phyloP scores from a whole-genome alignment of 768 basidiomycete genomes.

The Mycena metata region DNA sequence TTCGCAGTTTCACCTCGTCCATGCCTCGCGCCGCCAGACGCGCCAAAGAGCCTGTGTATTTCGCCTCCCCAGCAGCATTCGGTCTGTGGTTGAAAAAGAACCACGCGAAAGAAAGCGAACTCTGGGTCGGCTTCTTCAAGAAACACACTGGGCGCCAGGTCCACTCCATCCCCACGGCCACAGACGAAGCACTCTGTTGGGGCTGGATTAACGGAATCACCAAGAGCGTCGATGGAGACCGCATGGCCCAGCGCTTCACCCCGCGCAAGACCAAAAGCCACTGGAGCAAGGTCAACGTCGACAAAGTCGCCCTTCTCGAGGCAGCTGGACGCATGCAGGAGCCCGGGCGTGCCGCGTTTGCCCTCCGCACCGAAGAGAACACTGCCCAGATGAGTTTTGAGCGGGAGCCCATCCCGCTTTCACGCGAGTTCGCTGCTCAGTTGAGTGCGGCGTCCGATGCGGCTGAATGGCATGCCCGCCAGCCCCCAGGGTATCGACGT shows the following conservation, averaged over 20 bases:
- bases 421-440: constrained; percentile 4
- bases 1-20: background rate
- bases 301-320: constrained; percentile 22
- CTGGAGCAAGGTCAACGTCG: constrained; percentile 33
- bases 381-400: constrained; percentile 31
- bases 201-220: constrained; percentile 28
- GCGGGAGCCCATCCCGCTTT: constrained; percentile 19
- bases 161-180: constrained; percentile 11
- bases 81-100: constrained; percentile 10
- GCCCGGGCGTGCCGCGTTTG: constrained; percentile 29
- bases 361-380: constrained; percentile 27
- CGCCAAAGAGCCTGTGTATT: constrained; percentile 10
- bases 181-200: constrained; percentile 31
- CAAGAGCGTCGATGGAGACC: constrained; percentile 25
- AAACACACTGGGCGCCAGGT: constrained; percentile 25
- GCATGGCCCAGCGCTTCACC: constrained; percentile 29
- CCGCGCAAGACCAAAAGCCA: constrained; percentile 30
- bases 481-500: constrained; percentile 20
- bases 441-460: background rate
- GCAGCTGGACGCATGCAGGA: constrained; percentile 26
- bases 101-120: constrained; percentile 2
- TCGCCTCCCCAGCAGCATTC: constrained; percentile 1
- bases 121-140: constrained; percentile 23
- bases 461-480: constrained; percentile 12
- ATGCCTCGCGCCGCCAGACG: constrained; percentile 6